These are phyloP conservation scores for Thyridium curvatum DNA, from an alignment of 2,329 filamentous ascomycete genomes.

Conservation along the genomic window DNA sequence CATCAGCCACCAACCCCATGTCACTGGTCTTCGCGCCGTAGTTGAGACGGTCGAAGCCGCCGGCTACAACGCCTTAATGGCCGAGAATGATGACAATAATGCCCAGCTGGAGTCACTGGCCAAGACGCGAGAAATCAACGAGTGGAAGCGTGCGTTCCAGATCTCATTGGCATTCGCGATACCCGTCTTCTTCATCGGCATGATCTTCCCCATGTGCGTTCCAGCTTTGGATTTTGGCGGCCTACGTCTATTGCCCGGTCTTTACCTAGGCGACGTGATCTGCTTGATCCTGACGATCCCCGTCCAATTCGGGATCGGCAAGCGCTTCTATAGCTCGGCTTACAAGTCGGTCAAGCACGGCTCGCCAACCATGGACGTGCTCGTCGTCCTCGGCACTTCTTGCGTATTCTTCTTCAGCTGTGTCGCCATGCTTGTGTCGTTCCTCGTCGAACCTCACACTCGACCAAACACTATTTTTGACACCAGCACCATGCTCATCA, in stretches of 20 bases:
- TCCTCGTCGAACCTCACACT: conserved; percentile 67
- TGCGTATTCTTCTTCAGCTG: conserved; percentile 95
- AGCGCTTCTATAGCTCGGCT: conserved; percentile 88
- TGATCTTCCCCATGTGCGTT: conserved; percentile 86
- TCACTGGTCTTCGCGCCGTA: conserved; percentile 73
- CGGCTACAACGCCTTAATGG: conserved; percentile 83
- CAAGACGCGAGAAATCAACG: conserved; percentile 92
- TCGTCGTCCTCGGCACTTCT: conserved; percentile 89
- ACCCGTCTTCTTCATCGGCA: conserved; percentile 86
- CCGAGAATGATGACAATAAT: conserved; percentile 92
- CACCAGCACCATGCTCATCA: conserved; percentile 97
- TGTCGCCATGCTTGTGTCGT: conserved; percentile 76
- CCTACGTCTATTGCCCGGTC: conserved; percentile 59
- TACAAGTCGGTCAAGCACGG: conserved; percentile 87
- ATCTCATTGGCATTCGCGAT: conserved; percentile 76
- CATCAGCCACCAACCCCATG: conserved; percentile 64
- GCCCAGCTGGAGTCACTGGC: conserved; percentile 92
- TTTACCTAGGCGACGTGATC: conserved; percentile 83
- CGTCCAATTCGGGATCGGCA: conserved; percentile 93
- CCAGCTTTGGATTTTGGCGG: conserved; percentile 71
- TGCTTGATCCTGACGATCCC: conserved; percentile 83
- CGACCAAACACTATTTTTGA: conserved; percentile 90
- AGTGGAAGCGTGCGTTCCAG: conserved; percentile 80
- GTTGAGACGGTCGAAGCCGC: conserved; percentile 77
- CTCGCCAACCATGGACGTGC: conserved; percentile 94